Evolutionary conservation across 1,284 basidiomycete genomes (phyloP), one percentile per base, ranked within the genome.

Genomic region (Termitomyces sp.): DNA sequence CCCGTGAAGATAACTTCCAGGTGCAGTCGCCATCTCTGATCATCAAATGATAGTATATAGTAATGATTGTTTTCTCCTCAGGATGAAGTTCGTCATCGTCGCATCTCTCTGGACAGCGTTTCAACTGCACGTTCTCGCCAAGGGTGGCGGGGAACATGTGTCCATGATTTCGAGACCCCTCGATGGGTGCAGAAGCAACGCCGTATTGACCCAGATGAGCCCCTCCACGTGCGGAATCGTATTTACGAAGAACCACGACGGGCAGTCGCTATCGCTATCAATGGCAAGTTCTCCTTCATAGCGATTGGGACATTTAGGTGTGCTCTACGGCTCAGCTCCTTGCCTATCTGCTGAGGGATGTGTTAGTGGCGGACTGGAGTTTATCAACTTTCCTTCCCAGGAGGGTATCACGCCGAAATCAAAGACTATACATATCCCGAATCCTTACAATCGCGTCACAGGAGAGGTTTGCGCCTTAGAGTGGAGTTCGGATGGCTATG

Each of bases 401-500:
- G 83, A 78, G 46, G 78, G 78, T 21, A 62, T 74, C 48, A 60
- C 75, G 58, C 78, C 83, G 50, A 76, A 77, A 65, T 77, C 83
- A 50, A 75, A 85, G 65, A 67, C 68, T 59, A 64, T 90, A 50
- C 68, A 81, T 40, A 68, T 85, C 42, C 83, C 84, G 6, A 80
- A 80, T 57, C 74, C 80, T 39, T 80, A 82, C 60, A 77, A 77
- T 54, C 73, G 74, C 58, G 68, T 80, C 5, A 84, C 84, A 1
- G 95, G 95, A 0, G 69, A 79, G n/a, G 88, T 98, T 1, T 82
- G 73, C 44, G 72, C 83, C 12, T 78, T 98, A 68, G 84, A 92
- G 61, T 98, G 94, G 92, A 95, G 88, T 54, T 90, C 90, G 2
- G 97, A 99, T 70, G 97, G 96, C 1, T 94, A 97, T 70, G 93